Conservation (phyloP, 371 early-diverging fungal species). For the Sporodiniella umbellata region DNA sequence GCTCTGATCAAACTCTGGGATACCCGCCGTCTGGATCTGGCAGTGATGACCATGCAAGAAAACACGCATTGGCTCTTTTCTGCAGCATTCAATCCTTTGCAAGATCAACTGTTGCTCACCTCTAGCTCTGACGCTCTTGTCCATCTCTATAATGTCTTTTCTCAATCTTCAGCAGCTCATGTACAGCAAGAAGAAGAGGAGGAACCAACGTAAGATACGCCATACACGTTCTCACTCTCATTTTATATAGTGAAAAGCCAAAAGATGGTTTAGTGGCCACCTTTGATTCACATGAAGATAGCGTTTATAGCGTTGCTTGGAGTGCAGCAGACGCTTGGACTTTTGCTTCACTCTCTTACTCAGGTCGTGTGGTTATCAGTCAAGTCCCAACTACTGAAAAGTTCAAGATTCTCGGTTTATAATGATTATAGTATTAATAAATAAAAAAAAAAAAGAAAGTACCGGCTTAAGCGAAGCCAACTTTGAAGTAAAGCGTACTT, state of each 20-base stretch:
- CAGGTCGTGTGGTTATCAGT: slow-evolving; percentile 87
- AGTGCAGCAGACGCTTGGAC: slow-evolving; percentile 90
- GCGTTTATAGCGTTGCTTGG: slow-evolving; percentile 89
- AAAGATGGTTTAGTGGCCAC: slow-evolving; percentile 79
- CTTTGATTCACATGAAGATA: slow-evolving; percentile 91
- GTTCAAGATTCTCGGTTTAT: slow-evolving; percentile 78
- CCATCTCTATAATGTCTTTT: slow-evolving; percentile 77
- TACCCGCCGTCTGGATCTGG: slow-evolving; percentile 48
- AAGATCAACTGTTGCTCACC: slow-evolving; percentile 87
- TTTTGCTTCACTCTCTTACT: slow-evolving; percentile 91
- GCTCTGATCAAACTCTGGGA: slow-evolving; percentile 85
- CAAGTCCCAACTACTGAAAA: slow-evolving; percentile 85
- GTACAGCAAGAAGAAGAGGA: slow-evolving; percentile 9
- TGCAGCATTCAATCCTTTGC: slow-evolving; percentile 79
- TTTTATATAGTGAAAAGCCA: slow-evolving; percentile 42
- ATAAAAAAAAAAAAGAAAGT: slow-evolving; percentile 9
- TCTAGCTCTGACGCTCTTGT: slow-evolving; percentile 85
- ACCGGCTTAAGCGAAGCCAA: slow-evolving; percentile 52
- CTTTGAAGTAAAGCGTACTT: slow-evolving; percentile 15
- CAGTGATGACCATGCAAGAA: slow-evolving; percentile 61
- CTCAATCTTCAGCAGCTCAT: slow-evolving; percentile 76
- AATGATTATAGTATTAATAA: slow-evolving; percentile 1
- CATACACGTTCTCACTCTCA: slow-evolving; percentile 1
- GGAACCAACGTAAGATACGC: background rate
- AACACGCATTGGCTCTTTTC: slow-evolving; percentile 91